These are phyloP conservation scores for Capronia americana DNA, from an alignment of 2,329 filamentous ascomycete genomes.

Conservation along the genomic window DNA sequence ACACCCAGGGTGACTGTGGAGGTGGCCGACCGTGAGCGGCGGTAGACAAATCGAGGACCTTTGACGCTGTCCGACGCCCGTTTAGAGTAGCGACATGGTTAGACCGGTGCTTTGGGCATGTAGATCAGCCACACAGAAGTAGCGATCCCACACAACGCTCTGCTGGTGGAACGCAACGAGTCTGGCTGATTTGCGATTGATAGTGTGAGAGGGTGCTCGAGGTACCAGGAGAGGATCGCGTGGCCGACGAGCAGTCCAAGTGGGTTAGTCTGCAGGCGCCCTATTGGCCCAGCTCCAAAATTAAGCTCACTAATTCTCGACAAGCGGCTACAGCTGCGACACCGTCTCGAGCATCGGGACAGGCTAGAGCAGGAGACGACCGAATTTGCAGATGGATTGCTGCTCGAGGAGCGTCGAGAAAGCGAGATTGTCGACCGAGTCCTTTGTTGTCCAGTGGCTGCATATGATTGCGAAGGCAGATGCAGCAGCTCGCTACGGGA, in stretches of 20 bases:
- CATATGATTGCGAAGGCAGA: neutral
- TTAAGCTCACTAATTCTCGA: slow-evolving; percentile 16
- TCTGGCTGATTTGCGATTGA: slow-evolving; percentile 16
- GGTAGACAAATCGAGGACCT: slow-evolving; percentile 21
- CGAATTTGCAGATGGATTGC: slow-evolving; percentile 7
- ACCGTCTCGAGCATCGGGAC: slow-evolving; percentile 13
- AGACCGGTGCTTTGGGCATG: slow-evolving; percentile 13
- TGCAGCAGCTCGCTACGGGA: slow-evolving; percentile 2
- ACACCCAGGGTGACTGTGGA: slow-evolving; percentile 13
- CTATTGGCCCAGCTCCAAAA: slow-evolving; percentile 15
- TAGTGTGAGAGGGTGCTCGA: slow-evolving; percentile 9
- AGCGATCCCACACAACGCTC: slow-evolving; percentile 19
- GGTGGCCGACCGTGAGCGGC: slow-evolving; percentile 18
- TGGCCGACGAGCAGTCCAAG: slow-evolving; percentile 7
- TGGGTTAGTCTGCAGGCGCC: slow-evolving; percentile 10
- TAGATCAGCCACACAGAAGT: slow-evolving; percentile 37
- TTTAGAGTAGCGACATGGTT: slow-evolving; percentile 37
- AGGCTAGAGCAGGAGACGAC: slow-evolving; percentile 10
- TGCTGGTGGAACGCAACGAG: slow-evolving; percentile 27
- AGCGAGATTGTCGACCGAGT: slow-evolving; percentile 16
- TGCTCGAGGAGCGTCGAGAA: slow-evolving; percentile 4
- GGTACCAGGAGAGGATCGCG: slow-evolving; percentile 16
- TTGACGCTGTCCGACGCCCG: slow-evolving; percentile 35
- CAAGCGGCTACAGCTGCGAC: slow-evolving; percentile 17
- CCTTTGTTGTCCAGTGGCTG: neutral